A percentile compares a stretch with the other conserved stretches of the same genome.
These are phyloP conservation scores for Sporothrix globosa DNA, from an alignment of 2,329 filamentous ascomycete genomes.

Conservation along the genomic window DNA sequence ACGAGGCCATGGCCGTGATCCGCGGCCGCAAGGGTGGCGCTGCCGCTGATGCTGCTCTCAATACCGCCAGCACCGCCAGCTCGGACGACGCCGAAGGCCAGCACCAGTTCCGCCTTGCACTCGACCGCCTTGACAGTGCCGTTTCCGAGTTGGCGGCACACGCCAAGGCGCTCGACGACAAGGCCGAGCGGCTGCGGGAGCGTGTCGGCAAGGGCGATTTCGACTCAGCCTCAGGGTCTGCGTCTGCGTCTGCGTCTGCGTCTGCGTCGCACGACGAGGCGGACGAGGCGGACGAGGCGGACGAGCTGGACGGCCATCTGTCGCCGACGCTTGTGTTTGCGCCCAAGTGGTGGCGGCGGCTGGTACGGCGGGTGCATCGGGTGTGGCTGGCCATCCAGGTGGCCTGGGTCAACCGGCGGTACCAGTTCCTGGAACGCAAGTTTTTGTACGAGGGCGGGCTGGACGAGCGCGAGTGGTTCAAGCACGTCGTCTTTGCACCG, in stretches of 20 bases:
- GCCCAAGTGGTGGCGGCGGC: constrained; percentile 69
- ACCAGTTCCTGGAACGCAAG: constrained; percentile 79
- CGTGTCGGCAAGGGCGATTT: constrained; percentile 45
- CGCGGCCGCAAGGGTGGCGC: constrained; percentile 31
- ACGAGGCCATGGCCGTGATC: constrained; percentile 37
- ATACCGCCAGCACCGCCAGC: background rate
- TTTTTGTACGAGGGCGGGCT: constrained; percentile 78
- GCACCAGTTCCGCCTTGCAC: constrained; percentile 37
- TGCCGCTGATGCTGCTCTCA: background rate
- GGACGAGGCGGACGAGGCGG: too few relatives aligned
- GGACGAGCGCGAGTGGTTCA: constrained; percentile 84
- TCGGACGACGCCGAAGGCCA: constrained; percentile 9
- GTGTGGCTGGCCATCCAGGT: constrained; percentile 33
- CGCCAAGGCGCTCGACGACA: constrained; percentile 52
- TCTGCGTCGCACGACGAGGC: too few relatives aligned
- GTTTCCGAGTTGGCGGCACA: constrained; percentile 44
- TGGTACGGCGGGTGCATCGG: constrained; percentile 57
- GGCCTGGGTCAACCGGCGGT: constrained; percentile 70
- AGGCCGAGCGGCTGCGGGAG: constrained; percentile 45
- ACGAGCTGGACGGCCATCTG: background rate
- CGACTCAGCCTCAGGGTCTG: background rate
- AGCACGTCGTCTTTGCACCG: constrained; percentile 62
- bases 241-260: too few relatives aligned
- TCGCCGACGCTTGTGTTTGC: background rate
- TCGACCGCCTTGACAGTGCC: constrained; percentile 44